phyloP scores from a whole-genome alignment of 306 rosid genomes.

The Casuarina cunninghamiana region DNA sequence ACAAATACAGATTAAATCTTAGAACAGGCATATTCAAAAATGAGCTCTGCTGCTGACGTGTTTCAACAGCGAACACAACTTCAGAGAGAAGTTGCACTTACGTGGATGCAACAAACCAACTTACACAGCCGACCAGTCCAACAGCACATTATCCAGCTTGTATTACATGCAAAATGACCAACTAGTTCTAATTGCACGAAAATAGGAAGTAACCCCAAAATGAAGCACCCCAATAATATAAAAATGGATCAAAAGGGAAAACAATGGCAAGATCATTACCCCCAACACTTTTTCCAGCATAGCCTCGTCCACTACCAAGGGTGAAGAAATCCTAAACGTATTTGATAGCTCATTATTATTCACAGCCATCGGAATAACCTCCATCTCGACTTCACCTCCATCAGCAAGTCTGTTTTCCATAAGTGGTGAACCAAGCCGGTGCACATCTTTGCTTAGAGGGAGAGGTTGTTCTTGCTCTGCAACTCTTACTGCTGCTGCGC shows the following conservation, averaged over 20 bases:
- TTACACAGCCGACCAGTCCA: constrained; percentile 6
- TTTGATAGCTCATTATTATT: constrained; percentile 71
- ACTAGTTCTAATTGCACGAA: constrained; percentile 10
- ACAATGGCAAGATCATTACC: constrained; percentile 50
- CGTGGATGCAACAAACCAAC: not conserved
- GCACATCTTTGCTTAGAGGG: constrained; percentile 68
- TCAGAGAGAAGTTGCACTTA: not conserved
- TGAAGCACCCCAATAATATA: not conserved
- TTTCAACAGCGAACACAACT: not conserved
- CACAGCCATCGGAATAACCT: constrained; percentile 85
- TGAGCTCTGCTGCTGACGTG: constrained; percentile 10
- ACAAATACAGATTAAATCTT: not conserved
- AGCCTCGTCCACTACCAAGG: constrained; percentile 79
- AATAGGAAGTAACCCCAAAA: not conserved
- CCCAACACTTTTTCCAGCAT: constrained; percentile 96
- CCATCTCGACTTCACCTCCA: constrained; percentile 95
- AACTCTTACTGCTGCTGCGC: constrained; percentile 94
- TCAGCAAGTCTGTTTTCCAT: constrained; percentile 85
- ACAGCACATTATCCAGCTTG: not conserved
- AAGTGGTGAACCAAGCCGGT: constrained; percentile 69
- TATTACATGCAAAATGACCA: constrained; percentile 5
- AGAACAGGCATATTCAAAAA: not conserved
- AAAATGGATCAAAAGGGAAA: not conserved
- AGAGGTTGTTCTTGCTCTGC: constrained; percentile 82
- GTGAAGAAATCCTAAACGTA: constrained; percentile 66